phyloP scores from a whole-genome alignment of 805 yeast species.

The Lipomyces yamadae region DNA sequence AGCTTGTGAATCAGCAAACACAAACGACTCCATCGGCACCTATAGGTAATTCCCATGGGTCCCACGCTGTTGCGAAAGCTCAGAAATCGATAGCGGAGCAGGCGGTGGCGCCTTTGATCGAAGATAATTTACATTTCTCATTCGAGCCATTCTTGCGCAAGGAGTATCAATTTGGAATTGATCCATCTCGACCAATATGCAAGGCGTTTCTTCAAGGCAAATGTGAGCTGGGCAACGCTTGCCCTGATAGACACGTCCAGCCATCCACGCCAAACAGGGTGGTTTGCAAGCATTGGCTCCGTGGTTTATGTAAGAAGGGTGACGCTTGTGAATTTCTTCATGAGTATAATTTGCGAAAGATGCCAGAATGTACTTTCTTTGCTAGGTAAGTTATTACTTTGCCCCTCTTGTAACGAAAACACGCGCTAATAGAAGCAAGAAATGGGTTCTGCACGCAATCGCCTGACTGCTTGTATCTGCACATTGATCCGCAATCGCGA shows the following conservation, averaged over 20 bases:
- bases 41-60: neutral
- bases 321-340: slow-evolving; percentile 95
- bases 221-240: slow-evolving; percentile 84
- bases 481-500: slow-evolving; percentile 84
- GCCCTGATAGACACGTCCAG: slow-evolving; percentile 84
- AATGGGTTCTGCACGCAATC: slow-evolving; percentile 71
- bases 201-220: slow-evolving; percentile 68
- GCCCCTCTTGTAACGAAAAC: neutral
- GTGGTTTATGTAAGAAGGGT: slow-evolving; percentile 96
- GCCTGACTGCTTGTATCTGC: slow-evolving; percentile 91
- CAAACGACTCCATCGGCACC: neutral
- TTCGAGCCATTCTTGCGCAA: slow-evolving; percentile 82
- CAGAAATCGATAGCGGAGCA: slow-evolving; percentile 4
- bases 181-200: slow-evolving; percentile 89
- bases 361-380: slow-evolving; percentile 95
- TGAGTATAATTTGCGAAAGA: slow-evolving; percentile 88
- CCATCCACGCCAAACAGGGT: slow-evolving; percentile 71
- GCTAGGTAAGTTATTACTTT: slow-evolving; percentile 57
- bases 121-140: slow-evolving; percentile 50
- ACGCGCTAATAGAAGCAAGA: slow-evolving; percentile 17
- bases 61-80: neutral
- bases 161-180: slow-evolving; percentile 80
- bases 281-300: slow-evolving; percentile 97
- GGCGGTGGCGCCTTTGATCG: slow-evolving; percentile 11
- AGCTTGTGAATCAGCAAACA: neutral